These are phyloP conservation scores for Rhynchospora breviuscula DNA, from an alignment of 176 grass and related monocot species.

Conservation along the genomic window DNA sequence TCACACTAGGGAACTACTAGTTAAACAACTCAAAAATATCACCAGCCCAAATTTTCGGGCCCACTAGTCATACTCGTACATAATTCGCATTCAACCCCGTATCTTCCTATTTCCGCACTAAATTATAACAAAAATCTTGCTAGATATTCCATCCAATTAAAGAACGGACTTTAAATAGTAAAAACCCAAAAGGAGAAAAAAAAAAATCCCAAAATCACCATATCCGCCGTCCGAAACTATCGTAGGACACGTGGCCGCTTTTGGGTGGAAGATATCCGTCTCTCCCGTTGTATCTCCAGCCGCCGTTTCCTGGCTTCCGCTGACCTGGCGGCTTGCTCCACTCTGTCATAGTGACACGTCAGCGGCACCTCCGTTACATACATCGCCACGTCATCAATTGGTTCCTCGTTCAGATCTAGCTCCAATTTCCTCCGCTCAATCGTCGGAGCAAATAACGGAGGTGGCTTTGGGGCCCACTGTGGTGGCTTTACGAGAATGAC, in stretches of 20 bases:
- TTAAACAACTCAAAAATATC: neutral
- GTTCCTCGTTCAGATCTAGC: constrained; percentile 13
- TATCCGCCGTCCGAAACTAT: neutral
- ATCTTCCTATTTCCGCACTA: neutral
- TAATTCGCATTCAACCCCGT: neutral
- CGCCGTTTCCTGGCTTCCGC: neutral
- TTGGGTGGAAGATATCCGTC: neutral
- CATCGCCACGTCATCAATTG: neutral
- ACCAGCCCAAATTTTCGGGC: neutral
- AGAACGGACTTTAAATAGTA: neutral
- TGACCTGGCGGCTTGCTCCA: constrained; percentile 3
- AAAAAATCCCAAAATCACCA: neutral
- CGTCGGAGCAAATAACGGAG: neutral
- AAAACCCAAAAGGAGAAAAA: neutral
- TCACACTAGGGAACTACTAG: neutral
- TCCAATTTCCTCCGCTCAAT: neutral
- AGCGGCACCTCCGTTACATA: neutral
- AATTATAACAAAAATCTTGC: neutral
- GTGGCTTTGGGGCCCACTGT: neutral
- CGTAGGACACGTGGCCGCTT: constrained; percentile 15
- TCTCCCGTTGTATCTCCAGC: constrained; percentile 19
- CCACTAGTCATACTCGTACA: neutral
- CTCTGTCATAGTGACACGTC: neutral
- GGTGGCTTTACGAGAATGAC: neutral
- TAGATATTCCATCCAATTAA: constrained; percentile 5